A percentile compares a stretch with the other conserved stretches of the same genome.
These are phyloP conservation scores for Hyphodiscus hymeniophilus DNA, from an alignment of 495 filamentous ascomycete genomes.

Conservation along the genomic window DNA sequence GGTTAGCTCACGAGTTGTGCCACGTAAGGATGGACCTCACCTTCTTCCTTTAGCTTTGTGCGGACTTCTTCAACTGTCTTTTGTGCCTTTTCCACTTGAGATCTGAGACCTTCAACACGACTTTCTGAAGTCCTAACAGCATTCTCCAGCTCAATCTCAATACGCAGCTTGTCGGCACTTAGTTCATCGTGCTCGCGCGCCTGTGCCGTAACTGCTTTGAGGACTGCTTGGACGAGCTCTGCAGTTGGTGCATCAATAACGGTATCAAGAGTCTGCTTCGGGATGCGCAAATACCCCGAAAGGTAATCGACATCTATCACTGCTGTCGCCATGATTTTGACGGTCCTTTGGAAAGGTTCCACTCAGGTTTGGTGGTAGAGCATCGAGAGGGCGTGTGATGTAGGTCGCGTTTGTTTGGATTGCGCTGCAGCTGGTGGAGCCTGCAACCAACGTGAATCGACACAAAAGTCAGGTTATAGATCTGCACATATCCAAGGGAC, in stretches of 20 bases:
- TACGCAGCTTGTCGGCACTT: conserved; percentile 71
- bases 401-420: conserved; percentile 9
- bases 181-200: conserved; percentile 72
- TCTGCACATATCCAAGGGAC: conserved; percentile 7
- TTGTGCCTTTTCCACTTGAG: conserved; percentile 69
- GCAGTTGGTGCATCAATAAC: conserved; percentile 65
- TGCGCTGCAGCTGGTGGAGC: neutral
- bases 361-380: conserved; percentile 15
- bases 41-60: conserved; percentile 71
- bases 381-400: conserved; percentile 7
- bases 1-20: conserved; percentile 11
- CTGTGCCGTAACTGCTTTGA: conserved; percentile 60
- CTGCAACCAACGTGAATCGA: neutral
- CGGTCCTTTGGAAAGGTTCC: conserved; percentile 4
- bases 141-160: conserved; percentile 90
- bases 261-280: conserved; percentile 55
- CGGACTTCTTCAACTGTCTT: conserved; percentile 71
- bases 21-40: conserved; percentile 35
- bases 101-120: conserved; percentile 70
- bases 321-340: conserved; percentile 56
- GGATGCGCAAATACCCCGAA: conserved; percentile 63
- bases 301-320: conserved; percentile 70
- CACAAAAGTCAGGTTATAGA: neutral
- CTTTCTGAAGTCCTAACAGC: conserved; percentile 72
- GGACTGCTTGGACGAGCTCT: conserved; percentile 63